Evolutionary conservation across 31 red algal genomes (phyloP).

Genomic region (Odonthalia washingtoniensis): DNA sequence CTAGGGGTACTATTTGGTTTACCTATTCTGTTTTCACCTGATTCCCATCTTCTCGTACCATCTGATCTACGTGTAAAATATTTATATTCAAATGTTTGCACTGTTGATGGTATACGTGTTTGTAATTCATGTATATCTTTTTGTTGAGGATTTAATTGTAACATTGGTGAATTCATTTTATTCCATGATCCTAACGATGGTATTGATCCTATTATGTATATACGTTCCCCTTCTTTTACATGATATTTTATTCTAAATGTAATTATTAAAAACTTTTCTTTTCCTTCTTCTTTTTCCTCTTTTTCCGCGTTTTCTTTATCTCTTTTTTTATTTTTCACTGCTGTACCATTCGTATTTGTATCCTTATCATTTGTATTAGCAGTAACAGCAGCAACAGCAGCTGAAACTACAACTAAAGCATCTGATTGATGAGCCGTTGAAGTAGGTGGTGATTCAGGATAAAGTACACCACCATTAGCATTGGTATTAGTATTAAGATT

Average conservation of each 20-base stretch:
- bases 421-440: background rate
- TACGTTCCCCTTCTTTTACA: slow-evolving; percentile 34
- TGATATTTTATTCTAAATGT: slow-evolving; percentile 64
- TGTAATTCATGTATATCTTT: slow-evolving; percentile 21
- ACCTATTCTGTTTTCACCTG: slow-evolving; percentile 60
- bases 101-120: background rate
- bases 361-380: background rate
- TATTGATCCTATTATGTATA: slow-evolving; percentile 65
- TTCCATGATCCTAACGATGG: slow-evolving; percentile 72
- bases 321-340: too few species aligned
- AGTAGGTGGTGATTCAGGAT: background rate
- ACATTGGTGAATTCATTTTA: slow-evolving; percentile 47
- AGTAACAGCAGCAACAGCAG: slow-evolving; percentile 16
- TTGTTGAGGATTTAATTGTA: background rate
- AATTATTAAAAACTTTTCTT: slow-evolving; percentile 29
- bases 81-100: slow-evolving; percentile 62
- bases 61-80: slow-evolving; percentile 57
- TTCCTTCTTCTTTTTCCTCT: background rate
- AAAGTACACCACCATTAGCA: too few species aligned
- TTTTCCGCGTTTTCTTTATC: background rate
- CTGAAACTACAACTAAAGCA: slow-evolving; percentile 17
- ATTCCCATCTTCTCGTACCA: slow-evolving; percentile 62
- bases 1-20: background rate
- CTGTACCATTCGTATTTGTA: too few species aligned
- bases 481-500: too few species aligned